A percentile compares a stretch with the other conserved stretches of the same genome.
Conservation (phyloP, 148 eudicot species). For the Diospyros kaki region DNA sequence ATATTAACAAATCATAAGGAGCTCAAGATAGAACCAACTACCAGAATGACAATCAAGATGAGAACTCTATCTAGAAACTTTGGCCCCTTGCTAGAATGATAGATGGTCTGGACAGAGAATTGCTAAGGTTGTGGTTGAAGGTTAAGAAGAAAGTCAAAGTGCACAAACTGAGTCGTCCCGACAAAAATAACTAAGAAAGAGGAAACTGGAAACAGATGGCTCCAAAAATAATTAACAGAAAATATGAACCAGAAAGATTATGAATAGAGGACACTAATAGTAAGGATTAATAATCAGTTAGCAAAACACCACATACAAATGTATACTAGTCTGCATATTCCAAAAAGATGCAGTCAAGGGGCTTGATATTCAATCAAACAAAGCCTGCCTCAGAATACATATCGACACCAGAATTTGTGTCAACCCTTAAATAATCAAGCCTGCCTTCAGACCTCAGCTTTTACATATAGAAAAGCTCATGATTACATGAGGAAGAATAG, state of each 20-base stretch:
- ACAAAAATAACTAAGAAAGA: background rate
- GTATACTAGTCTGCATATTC: background rate
- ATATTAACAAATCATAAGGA: background rate
- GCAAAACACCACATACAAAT: background rate
- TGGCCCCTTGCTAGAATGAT: slow-evolving; percentile 2
- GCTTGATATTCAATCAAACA: background rate
- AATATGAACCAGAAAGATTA: background rate
- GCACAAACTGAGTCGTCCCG: background rate
- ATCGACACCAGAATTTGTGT: too few species aligned
- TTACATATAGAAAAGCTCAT: too few species aligned
- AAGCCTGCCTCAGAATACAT: background rate
- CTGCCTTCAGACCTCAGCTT: too few species aligned
- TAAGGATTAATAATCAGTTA: background rate
- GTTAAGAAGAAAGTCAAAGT: background rate
- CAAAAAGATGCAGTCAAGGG: background rate
- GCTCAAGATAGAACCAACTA: background rate
- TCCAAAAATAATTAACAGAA: background rate
- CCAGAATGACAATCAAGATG: background rate
- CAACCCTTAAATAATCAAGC: too few species aligned
- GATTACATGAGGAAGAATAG: too few species aligned
- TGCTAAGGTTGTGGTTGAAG: background rate
- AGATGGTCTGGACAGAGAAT: background rate
- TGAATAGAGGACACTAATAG: background rate
- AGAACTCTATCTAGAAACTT: background rate
- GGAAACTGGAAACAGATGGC: background rate